Base-by-base conservation (phyloP, 768 basidiomycete species). In the Lactarius pseudohatsudake region DNA sequence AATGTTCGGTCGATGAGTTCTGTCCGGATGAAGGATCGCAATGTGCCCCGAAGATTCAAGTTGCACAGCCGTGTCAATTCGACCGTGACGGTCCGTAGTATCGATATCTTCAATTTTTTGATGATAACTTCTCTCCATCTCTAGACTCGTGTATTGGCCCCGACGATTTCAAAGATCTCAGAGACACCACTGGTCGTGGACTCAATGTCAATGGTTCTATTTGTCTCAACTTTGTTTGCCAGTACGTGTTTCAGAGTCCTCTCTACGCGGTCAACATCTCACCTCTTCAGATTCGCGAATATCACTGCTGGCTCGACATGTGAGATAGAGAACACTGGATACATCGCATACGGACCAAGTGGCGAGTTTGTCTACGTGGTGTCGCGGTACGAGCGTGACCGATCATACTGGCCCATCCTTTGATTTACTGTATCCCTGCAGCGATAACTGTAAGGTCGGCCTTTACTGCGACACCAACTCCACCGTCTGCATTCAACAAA, bases 21-120 rank as follows among this genome's bases (percentile, higher is more conserved):
- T 95, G 93, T 75, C 92, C 92, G 0, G 92, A 95, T 72, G 94
- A 94, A 77, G 85, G 84, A 66, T 86, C 87, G 69, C 78, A 75
- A 9, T 96, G 93, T 77, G 84, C 87, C 72, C 69, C 76, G 6
- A 70, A 88, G 40, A 78, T 90, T 18, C 63, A 82, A 1, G 85
- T 92, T 3, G 87, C 81, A 32, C 87, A 85, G 68, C 74, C 82
- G 34, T 95, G 93, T 78, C 92, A 95, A 76, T 84, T 95, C 66
- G 90, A 94, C 74, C 86, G 93, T 61, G 93, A 95, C 76, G 92
- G 93, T 91, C 66, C 62, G 81, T 72, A 8, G 41, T 57, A 22
- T 58, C 18, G 11, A 53, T 50, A 40, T 18, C 56, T 45, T 55
- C 57, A 4, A 2, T n/a, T 9, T 50, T 40, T 66, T 26, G 30